Evolutionary conservation across 306 rosid species (phyloP).

Genomic region (Castanopsis chinensis): DNA sequence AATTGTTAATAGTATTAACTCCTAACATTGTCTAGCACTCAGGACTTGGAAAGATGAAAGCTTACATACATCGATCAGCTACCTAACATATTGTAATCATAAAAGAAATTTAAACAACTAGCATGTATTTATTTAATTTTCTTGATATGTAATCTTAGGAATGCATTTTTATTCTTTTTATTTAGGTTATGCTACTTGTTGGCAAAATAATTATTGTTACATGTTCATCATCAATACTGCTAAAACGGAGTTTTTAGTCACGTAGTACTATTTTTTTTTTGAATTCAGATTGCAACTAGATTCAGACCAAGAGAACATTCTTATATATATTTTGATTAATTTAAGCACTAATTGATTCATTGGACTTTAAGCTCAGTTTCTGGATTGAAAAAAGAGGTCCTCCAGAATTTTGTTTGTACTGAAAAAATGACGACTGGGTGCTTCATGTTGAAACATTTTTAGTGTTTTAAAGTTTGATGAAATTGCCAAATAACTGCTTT

Average conservation of each 20-base stretch:
- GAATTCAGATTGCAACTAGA: background rate
- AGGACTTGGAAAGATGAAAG: slow-evolving; percentile 77
- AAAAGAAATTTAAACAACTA: background rate
- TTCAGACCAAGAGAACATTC: background rate
- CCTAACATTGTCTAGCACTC: slow-evolving; percentile 19
- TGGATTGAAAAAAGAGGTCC: background rate
- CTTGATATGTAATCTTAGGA: background rate
- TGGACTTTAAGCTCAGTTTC: background rate
- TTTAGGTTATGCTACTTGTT: background rate
- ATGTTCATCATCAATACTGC: background rate
- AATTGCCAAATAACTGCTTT: no score
- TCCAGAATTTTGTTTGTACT: no score
- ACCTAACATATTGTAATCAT: background rate
- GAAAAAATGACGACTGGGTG: no score
- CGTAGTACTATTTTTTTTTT: background rate
- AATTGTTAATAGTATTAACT: no score
- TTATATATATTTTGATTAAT: background rate
- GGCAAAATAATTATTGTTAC: background rate
- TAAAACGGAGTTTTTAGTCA: background rate
- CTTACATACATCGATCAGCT: background rate
- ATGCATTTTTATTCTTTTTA: background rate
- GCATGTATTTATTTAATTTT: background rate
- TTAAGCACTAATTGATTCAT: background rate
- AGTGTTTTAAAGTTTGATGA: no score
- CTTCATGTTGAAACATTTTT: no score